These are phyloP conservation scores for Coemansia sp. DNA, from an alignment of 192 early-diverging fungal species.

Conservation along the genomic window DNA sequence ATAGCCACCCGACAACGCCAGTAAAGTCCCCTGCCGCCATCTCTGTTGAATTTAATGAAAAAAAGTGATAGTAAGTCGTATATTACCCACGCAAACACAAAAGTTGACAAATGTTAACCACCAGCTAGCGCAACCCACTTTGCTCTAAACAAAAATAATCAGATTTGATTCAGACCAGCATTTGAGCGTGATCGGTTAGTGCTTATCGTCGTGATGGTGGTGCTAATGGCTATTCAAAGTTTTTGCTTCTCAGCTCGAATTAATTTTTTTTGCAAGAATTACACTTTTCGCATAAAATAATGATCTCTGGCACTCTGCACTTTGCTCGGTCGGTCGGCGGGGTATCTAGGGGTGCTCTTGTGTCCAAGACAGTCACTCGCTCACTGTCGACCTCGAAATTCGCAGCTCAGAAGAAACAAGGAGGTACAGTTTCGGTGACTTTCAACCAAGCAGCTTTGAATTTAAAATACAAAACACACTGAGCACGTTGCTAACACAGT, in stretches of 20 bases:
- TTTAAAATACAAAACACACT: too few species aligned
- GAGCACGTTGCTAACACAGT: background rate
- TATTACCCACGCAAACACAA: too few species aligned
- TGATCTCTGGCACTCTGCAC: too few species aligned
- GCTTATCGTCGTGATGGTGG: background rate
- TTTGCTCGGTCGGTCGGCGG: too few species aligned
- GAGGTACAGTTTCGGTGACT: too few species aligned
- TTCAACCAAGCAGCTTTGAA: too few species aligned
- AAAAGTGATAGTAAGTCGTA: background rate
- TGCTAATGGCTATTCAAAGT: background rate
- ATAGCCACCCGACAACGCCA: constrained; percentile 41
- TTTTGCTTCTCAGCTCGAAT: background rate
- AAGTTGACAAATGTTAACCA: background rate
- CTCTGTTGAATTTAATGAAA: background rate
- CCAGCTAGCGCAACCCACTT: too few species aligned
- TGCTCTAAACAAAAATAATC: background rate
- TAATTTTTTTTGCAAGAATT: background rate
- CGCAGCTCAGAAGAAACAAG: background rate
- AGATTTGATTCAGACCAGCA: background rate
- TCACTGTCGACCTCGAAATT: constrained; percentile 8
- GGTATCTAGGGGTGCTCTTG: too few species aligned
- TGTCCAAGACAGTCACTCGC: background rate
- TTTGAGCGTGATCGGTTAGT: too few species aligned
- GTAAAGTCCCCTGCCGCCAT: constrained; percentile 21
- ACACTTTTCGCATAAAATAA: too few species aligned